These are phyloP conservation scores for Begonia masoniana DNA, from an alignment of 306 rosid genomes.

Conservation along the genomic window DNA sequence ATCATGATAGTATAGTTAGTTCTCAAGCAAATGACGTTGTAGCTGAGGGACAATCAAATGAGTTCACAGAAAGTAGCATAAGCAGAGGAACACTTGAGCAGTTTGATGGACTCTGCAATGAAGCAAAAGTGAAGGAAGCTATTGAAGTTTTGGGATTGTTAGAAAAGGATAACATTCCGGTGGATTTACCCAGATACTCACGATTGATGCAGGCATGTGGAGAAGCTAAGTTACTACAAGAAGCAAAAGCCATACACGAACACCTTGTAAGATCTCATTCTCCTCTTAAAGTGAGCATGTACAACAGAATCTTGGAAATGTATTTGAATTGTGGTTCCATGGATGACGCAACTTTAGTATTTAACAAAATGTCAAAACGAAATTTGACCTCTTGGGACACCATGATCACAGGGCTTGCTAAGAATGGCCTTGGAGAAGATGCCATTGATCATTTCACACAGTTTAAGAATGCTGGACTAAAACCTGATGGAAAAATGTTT, in stretches of 20 bases:
- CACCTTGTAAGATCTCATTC: constrained; percentile 23
- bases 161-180: constrained; percentile 27
- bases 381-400: constrained; percentile 76
- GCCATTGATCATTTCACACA: constrained; percentile 55
- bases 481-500: constrained; percentile 63
- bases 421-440: constrained; percentile 59
- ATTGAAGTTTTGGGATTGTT: constrained; percentile 37
- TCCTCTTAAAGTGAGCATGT: constrained; percentile 41
- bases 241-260: constrained; percentile 48
- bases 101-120: constrained; percentile 42
- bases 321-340: constrained; percentile 66
- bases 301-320: constrained; percentile 59
- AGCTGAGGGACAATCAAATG: constrained; percentile 17
- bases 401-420: constrained; percentile 58
- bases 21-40: constrained; percentile 19
- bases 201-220: constrained; percentile 43
- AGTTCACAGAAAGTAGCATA: constrained; percentile 16
- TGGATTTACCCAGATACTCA: constrained; percentile 37
- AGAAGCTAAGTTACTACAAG: constrained; percentile 44
- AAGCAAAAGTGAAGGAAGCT: constrained; percentile 69
- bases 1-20: constrained; percentile 16
- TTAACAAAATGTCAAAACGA: constrained; percentile 41
- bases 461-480: constrained; percentile 46
- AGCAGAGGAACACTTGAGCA: constrained; percentile 37
- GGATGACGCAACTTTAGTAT: constrained; percentile 43